phyloP scores from a whole-genome alignment of 805 yeast genomes.

The Wickerhamiella azyma region DNA sequence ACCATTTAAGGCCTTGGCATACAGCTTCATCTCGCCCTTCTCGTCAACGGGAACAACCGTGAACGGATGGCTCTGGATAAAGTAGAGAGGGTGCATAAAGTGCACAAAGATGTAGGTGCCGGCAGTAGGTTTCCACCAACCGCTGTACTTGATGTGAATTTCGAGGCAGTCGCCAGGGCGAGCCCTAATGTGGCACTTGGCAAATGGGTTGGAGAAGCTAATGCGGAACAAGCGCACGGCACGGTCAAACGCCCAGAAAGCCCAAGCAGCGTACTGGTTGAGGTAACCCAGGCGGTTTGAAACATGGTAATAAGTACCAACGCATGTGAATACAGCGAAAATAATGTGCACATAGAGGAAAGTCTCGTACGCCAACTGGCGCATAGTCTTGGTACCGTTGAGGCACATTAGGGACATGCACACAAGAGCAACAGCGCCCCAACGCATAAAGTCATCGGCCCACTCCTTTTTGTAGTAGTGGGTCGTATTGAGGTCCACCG shows the following conservation, averaged over 20 bases:
- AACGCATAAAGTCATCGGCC: constrained; percentile 25
- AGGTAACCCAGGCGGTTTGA: constrained; percentile 18
- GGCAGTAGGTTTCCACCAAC: constrained; percentile 36
- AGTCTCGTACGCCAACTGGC: constrained; percentile 42
- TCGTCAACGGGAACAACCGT: constrained; percentile 25
- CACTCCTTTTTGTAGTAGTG: constrained; percentile 32
- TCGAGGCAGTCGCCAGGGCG: constrained; percentile 14
- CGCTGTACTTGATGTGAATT: constrained; percentile 28
- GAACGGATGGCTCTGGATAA: constrained; percentile 65
- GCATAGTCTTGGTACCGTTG: constrained; percentile 26
- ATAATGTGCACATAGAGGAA: constrained; percentile 43
- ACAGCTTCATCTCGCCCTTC: constrained; percentile 15
- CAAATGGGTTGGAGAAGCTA: constrained; percentile 35
- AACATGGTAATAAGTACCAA: constrained; percentile 44
- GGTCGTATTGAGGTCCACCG: constrained; percentile 38
- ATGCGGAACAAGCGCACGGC: constrained; percentile 42
- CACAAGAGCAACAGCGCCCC: constrained; percentile 21
- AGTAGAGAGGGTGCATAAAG: constrained; percentile 23
- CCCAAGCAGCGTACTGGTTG: constrained; percentile 39
- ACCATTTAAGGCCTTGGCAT: constrained; percentile 33
- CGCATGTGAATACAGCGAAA: constrained; percentile 39
- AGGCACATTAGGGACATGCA: constrained; percentile 25
- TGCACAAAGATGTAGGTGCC: constrained; percentile 46
- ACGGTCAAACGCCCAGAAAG: constrained; percentile 62
- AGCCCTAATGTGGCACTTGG: constrained; percentile 15